These are phyloP conservation scores for Candida nemodendra DNA, from an alignment of 805 yeast genomes.

Conservation along the genomic window DNA sequence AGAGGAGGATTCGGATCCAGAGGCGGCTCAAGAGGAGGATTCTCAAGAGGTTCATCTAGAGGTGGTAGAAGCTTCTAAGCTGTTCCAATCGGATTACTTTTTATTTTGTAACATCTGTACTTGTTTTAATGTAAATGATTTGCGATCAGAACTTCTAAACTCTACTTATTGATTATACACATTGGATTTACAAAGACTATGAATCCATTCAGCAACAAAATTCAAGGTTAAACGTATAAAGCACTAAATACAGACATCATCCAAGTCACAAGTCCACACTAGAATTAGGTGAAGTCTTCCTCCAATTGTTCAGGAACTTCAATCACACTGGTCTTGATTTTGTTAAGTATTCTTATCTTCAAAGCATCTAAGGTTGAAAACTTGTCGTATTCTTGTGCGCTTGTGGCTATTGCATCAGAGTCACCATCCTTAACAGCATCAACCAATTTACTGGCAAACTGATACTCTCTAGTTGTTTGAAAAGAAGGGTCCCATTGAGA, in stretches of 20 bases:
- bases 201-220: no score
- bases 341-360: constrained; percentile 80
- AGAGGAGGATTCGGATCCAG: constrained; percentile 44
- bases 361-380: constrained; percentile 86
- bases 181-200: no score
- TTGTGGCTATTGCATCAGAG: constrained; percentile 67
- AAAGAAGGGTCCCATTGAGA: constrained; percentile 74
- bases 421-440: constrained; percentile 81
- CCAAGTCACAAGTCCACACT: neutral
- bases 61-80: constrained; percentile 24
- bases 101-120: constrained; percentile 11
- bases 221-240: neutral
- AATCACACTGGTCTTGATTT: constrained; percentile 57
- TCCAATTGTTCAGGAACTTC: constrained; percentile 33
- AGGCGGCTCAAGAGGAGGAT: constrained; percentile 37
- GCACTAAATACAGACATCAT: neutral
- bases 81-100: no score
- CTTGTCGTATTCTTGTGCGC: constrained; percentile 81
- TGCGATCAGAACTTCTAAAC: constrained; percentile 1
- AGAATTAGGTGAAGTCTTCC: constrained; percentile 36
- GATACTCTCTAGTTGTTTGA: constrained; percentile 71
- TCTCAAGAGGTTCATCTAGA: constrained; percentile 24
- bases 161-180: constrained; percentile 1
- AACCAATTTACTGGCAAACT: constrained; percentile 61
- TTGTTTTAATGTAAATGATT: constrained; percentile 3